Base-by-base conservation (phyloP, 2,329 filamentous ascomycete genomes). In the Trichocomaceae sp. region DNA sequence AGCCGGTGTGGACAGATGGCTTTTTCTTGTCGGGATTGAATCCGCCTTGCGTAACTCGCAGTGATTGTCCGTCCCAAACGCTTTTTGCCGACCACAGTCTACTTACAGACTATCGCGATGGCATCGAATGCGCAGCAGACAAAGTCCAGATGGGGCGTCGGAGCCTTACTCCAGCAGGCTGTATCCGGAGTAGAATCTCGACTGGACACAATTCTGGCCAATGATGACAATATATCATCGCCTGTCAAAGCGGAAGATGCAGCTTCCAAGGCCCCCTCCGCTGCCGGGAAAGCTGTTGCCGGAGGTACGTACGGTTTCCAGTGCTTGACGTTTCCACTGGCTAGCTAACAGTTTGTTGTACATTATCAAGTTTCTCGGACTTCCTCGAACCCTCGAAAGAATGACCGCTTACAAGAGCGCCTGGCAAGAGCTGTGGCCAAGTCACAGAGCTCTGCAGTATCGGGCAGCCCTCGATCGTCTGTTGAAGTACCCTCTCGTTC, bases 111-210 rank as follows among this genome's bases (percentile, higher is more conserved):
- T 33, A 53, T 33, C 33, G 31, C 44, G 42, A 72, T 72, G 69
- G 59, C 68, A 42, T 69, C 69, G 51, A 68, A 69, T 53, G 52
- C 61, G 6, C 64, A 66, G 19, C 73, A 72, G 54, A 61, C 82
- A 61, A 75, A 79, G 58, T 81, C 81, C 50, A 81, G 81, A 83
- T 90, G 87, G 87, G 87, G 86, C 46, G 84, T 74, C 48, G 69
- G 70, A 12, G 69, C 83, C 31, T 86, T 96, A 68, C 80, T 96
- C 57, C 88, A 90, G 61, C 89, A 92, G 72, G 91, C 92, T 60
- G 90, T 97, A 58, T 90, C 91, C 53, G 91, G 91, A 58, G 87
- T 99, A 56, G 93, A 99, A 75, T 95, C 91, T 57, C 85, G 88
- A 44, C 81, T 99, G 57, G 93, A 99, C 70, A 91, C 83, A 49